Evolutionary conservation across 208 protist genomes (phyloP), one percentile per base, ranked within the genome.

Genomic region (Wallacemonas sp.): DNA sequence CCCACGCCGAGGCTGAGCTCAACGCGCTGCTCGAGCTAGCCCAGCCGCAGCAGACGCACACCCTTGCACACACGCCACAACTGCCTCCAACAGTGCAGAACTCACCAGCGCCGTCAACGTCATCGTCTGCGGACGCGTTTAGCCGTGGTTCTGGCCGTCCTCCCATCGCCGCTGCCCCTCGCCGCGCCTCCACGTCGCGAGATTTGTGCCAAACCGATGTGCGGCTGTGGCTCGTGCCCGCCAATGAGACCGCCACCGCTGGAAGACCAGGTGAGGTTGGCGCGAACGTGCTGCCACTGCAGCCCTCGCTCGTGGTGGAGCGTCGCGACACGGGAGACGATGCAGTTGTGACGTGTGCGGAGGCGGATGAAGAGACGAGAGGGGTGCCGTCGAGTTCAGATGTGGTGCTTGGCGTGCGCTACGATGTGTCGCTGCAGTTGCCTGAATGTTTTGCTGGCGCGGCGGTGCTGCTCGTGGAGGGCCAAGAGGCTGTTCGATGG

Each of bases 401-500:
- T 39, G n/a, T 14, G 17, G 30, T 58, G 28, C 8, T 39, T 14
- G 42, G 66, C 61, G 58, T 36, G 61, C 17, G 45, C 28, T 88
- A 79, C 49, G 71, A 77, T 53, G 77, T 58, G 0, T 39, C 64
- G 24, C 67, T 82, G 21, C 30, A 36, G 27, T 15, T 84, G 19
- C 64, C 70, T 21, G 42, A 22, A 22, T 46, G 41, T 2, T 80
- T 88, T 28, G 39, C 27, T 3, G 77, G 82, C 2, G 44, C 56
- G 9, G 82, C 78, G 33, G 65, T 88, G 38, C 56, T 88, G 39
- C 51, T 85, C 17, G 63, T 88, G 22, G 72, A 88, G 56, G 78
- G 63, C 19, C 72, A 83, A 39, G 75, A 88, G 62, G 51, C 58
- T 22, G 75, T 82, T 12, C 47, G 59, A 14, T 88, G 82, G 82